These are phyloP conservation scores for Neurospora sp. DNA, from an alignment of 495 filamentous ascomycete genomes.

Conservation along the genomic window DNA sequence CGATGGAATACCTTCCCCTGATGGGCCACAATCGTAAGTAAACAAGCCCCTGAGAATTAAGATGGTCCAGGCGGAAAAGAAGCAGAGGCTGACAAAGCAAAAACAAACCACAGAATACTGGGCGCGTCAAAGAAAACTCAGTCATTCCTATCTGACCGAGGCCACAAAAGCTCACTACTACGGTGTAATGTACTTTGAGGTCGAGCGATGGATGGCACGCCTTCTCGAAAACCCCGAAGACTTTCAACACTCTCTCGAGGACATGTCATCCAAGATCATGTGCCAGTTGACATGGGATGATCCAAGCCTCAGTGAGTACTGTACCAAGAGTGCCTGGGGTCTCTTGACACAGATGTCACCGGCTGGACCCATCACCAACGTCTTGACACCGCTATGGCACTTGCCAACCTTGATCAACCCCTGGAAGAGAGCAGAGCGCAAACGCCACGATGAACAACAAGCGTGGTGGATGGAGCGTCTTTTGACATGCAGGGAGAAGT, in stretches of 20 bases:
- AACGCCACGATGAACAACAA: slow-evolving; percentile 31
- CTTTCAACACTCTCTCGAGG: slow-evolving; percentile 28
- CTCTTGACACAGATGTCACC: slow-evolving; percentile 34
- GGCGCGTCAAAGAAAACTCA: slow-evolving; percentile 28
- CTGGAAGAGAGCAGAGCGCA: slow-evolving; percentile 30
- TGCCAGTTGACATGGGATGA: slow-evolving; percentile 33
- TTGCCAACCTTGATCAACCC: slow-evolving; percentile 27
- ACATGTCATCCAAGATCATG: slow-evolving; percentile 34
- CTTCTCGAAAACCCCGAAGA: slow-evolving; percentile 27
- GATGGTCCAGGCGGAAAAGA: background rate
- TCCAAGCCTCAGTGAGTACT: slow-evolving; percentile 22
- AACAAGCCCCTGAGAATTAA: background rate
- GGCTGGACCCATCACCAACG: slow-evolving; percentile 34
- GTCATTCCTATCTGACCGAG: slow-evolving; percentile 29
- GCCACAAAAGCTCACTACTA: slow-evolving; percentile 27
- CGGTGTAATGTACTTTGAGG: slow-evolving; percentile 29
- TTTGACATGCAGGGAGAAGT: slow-evolving; percentile 10
- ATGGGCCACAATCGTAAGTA: slow-evolving; percentile 33
- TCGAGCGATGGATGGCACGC: slow-evolving; percentile 29
- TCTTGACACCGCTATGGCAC: slow-evolving; percentile 32
- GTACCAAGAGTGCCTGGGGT: slow-evolving; percentile 28
- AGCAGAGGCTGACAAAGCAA: background rate
- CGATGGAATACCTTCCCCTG: slow-evolving; percentile 31
- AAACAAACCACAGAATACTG: slow-evolving; percentile 22
- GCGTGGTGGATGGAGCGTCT: slow-evolving; percentile 30